phyloP scores from a whole-genome alignment of 208 protist species.

The Crithidia mellificae region DNA sequence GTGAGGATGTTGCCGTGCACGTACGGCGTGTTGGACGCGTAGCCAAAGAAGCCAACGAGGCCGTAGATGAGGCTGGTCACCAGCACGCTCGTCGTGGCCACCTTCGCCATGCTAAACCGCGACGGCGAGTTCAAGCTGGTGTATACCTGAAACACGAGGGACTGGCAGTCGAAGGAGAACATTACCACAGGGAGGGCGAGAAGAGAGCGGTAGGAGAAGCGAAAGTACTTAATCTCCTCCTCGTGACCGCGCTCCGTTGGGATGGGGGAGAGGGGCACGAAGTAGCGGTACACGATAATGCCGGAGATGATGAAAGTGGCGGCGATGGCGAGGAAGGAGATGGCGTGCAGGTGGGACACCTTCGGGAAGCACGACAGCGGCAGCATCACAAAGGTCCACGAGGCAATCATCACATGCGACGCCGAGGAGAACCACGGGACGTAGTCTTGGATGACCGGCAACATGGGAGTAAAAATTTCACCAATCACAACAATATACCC shows the following conservation, averaged over 20 bases:
- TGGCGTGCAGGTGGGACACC: slow-evolving; percentile 47
- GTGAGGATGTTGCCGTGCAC: slow-evolving; percentile 74
- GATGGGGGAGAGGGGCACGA: slow-evolving; percentile 32
- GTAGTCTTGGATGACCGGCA: slow-evolving; percentile 47
- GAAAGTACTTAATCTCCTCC: slow-evolving; percentile 43
- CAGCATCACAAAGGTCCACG: slow-evolving; percentile 58
- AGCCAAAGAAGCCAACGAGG: slow-evolving; percentile 67
- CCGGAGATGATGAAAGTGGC: slow-evolving; percentile 60
- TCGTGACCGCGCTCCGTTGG: background rate
- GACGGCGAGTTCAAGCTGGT: slow-evolving; percentile 31
- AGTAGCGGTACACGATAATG: slow-evolving; percentile 68
- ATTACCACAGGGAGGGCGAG: slow-evolving; percentile 65
- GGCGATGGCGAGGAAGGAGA: slow-evolving; percentile 51
- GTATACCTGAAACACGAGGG: slow-evolving; percentile 71
- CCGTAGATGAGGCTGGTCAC: slow-evolving; percentile 61
- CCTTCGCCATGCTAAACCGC: slow-evolving; percentile 51
- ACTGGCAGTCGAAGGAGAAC: slow-evolving; percentile 80
- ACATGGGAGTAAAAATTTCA: slow-evolving; percentile 55
- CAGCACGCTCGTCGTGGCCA: slow-evolving; percentile 52
- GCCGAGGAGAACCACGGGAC: slow-evolving; percentile 49
- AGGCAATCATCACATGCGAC: slow-evolving; percentile 36
- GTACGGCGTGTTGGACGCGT: slow-evolving; percentile 44
- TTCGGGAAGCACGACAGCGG: slow-evolving; percentile 60
- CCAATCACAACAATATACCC: slow-evolving; percentile 74
- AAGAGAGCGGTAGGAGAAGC: slow-evolving; percentile 38